Conservation (phyloP, 371 early-diverging fungal species). For the Basidiobolus meristosporus region DNA sequence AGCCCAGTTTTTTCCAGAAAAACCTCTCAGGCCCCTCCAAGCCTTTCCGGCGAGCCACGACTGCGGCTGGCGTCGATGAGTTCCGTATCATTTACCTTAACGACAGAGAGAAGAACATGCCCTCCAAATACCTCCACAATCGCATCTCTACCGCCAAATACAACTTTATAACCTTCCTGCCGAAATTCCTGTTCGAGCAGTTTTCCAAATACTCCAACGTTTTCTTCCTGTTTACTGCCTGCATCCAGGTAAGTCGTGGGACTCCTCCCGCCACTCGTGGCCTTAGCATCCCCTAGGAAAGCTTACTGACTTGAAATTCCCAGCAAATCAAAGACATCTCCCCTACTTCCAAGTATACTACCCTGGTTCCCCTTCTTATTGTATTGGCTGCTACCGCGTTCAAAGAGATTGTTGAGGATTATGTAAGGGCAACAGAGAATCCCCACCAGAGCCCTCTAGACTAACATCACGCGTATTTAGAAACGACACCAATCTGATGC, state of each 20-base stretch:
- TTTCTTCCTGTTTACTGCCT: conserved; percentile 82
- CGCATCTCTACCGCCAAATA: conserved; percentile 82
- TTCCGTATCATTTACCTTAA: not conserved
- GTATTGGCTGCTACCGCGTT: conserved; percentile 85
- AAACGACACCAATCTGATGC: conserved; percentile 66
- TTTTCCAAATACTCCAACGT: conserved; percentile 89
- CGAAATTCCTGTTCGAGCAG: conserved; percentile 84
- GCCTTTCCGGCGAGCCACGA: no score
- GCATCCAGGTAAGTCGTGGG: conserved; percentile 45
- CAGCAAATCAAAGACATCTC: conserved; percentile 73
- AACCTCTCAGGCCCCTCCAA: no score
- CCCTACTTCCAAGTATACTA: conserved; percentile 72
- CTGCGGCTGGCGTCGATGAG: not conserved
- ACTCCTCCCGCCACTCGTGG: no score
- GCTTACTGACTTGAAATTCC: not conserved
- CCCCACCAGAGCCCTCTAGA: not conserved
- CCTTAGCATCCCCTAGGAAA: no score
- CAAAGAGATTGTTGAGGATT: conserved; percentile 94
- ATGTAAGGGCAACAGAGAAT: conserved; percentile 19
- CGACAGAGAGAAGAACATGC: not conserved
- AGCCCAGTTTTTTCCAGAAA: no score
- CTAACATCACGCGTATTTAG: conserved; percentile 9
- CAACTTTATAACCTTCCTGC: conserved; percentile 70
- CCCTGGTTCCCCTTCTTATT: conserved; percentile 76
- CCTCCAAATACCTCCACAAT: conserved; percentile 53